These are phyloP conservation scores for Solanum sitiens DNA, from an alignment of 257 asterid genomes.

Conservation along the genomic window DNA sequence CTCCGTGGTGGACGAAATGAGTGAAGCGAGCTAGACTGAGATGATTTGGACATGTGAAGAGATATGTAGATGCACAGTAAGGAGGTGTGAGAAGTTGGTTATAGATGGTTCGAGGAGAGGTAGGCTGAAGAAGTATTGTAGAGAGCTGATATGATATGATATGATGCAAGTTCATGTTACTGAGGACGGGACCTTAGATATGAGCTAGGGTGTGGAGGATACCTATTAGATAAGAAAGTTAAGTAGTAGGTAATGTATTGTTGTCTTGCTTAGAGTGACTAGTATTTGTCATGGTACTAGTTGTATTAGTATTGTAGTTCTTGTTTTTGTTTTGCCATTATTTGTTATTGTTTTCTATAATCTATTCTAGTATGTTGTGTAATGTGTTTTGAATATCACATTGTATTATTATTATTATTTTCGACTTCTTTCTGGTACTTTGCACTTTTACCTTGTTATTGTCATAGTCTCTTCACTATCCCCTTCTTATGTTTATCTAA, in stretches of 20 bases:
- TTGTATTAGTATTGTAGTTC: not conserved
- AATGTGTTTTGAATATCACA: not conserved
- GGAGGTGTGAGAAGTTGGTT: not conserved
- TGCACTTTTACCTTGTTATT: not conserved
- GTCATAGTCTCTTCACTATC: not conserved
- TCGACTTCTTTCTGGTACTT: not conserved
- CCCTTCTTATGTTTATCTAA: not conserved
- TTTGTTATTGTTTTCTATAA: no score
- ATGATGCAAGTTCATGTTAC: not conserved
- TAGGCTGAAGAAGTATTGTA: not conserved
- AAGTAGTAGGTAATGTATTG: not conserved
- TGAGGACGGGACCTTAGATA: not conserved
- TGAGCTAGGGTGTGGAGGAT: not conserved
- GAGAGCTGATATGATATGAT: not conserved
- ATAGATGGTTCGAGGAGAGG: not conserved
- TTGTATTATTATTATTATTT: no score
- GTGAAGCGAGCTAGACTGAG: not conserved
- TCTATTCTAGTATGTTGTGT: not conserved
- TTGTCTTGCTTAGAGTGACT: not conserved
- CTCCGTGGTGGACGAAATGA: not conserved
- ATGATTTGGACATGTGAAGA: not conserved
- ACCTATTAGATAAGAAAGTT: not conserved
- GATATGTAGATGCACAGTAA: not conserved
- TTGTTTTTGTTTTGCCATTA: not conserved
- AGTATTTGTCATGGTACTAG: not conserved